Percentiles rank a stretch among this genome's conserved stretches.
Conservation (phyloP, 306 rosid genomes). For the Crotalaria pallida region DNA sequence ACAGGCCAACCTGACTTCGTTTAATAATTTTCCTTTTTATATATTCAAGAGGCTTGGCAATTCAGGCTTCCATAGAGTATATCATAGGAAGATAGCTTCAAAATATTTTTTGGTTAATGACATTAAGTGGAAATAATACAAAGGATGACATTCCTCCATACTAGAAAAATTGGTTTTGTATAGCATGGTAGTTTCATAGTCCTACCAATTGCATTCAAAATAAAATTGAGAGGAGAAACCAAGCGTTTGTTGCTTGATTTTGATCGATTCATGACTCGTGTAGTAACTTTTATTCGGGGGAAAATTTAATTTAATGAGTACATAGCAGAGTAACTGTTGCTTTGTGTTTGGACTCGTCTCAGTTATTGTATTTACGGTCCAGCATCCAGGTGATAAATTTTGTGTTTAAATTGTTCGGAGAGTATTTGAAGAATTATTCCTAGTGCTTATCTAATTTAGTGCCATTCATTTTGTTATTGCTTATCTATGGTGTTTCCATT, state of each 20-base stretch:
- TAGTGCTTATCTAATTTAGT: neutral
- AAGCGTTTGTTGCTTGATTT: slow-evolving; percentile 23
- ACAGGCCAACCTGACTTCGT: slow-evolving; percentile 95
- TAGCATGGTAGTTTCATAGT: slow-evolving; percentile 22
- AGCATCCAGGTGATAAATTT: neutral
- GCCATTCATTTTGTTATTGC: neutral
- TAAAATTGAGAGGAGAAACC: slow-evolving; percentile 23
- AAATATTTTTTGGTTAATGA: slow-evolving; percentile 22
- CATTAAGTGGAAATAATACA: slow-evolving; percentile 36
- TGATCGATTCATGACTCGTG: slow-evolving; percentile 21
- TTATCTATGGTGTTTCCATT: neutral
- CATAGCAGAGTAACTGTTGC: neutral
- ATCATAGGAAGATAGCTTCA: slow-evolving; percentile 34
- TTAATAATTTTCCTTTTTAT: slow-evolving; percentile 19
- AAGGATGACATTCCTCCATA: slow-evolving; percentile 24
- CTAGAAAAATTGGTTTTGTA: slow-evolving; percentile 17
- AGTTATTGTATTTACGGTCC: slow-evolving; percentile 2
- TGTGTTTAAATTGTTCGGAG: neutral
- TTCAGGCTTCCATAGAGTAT: slow-evolving; percentile 30
- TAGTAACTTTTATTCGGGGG: slow-evolving; percentile 22
- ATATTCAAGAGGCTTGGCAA: slow-evolving; percentile 31
- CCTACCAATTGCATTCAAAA: slow-evolving; percentile 16
- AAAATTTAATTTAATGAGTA: slow-evolving; percentile 1
- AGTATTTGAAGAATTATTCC: slow-evolving; percentile 9
- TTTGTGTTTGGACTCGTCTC: neutral